phyloP scores from a whole-genome alignment of 2,329 filamentous ascomycete species.

The Cordyceps pruinosa region DNA sequence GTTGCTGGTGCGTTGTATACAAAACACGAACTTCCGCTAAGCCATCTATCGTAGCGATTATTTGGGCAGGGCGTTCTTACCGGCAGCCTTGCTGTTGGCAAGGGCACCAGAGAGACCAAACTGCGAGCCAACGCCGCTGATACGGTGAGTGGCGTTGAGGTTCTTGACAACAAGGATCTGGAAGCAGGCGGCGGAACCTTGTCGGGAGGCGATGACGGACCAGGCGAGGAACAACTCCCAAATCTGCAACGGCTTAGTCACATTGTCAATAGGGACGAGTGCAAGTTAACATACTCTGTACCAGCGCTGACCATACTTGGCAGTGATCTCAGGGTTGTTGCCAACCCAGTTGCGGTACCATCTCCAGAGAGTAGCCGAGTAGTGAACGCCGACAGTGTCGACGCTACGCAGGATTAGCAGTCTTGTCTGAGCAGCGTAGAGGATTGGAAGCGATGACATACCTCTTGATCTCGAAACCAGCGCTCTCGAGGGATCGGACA shows the following conservation, averaged over 20 bases:
- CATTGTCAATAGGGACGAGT: not conserved
- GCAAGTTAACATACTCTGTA: conserved; percentile 64
- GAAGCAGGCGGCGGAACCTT: conserved; percentile 78
- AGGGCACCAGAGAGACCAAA: conserved; percentile 60
- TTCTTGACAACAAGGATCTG: conserved; percentile 87
- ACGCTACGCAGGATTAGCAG: conserved; percentile 35
- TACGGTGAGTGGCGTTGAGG: conserved; percentile 76
- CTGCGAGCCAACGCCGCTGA: conserved; percentile 65
- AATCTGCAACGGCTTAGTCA: conserved; percentile 47
- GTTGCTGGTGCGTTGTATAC: conserved; percentile 7
- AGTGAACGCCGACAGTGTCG: conserved; percentile 94
- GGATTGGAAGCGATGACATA: conserved; percentile 10
- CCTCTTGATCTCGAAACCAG: conserved; percentile 66
- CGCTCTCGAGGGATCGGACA: conserved; percentile 74
- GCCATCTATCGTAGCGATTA: conserved; percentile 1
- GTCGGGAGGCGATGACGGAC: conserved; percentile 75
- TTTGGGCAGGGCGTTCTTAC: conserved; percentile 20
- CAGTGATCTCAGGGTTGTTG: conserved; percentile 85
- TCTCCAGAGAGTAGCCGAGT: conserved; percentile 91
- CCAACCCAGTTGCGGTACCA: conserved; percentile 99
- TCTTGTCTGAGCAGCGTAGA: not conserved
- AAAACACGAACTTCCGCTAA: conserved; percentile 6
- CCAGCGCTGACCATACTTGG: conserved; percentile 94
- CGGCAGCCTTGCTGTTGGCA: conserved; percentile 29
- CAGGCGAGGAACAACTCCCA: conserved; percentile 90